phyloP scores from a whole-genome alignment of 495 filamentous ascomycete genomes.

The Filosporella fistucella region DNA sequence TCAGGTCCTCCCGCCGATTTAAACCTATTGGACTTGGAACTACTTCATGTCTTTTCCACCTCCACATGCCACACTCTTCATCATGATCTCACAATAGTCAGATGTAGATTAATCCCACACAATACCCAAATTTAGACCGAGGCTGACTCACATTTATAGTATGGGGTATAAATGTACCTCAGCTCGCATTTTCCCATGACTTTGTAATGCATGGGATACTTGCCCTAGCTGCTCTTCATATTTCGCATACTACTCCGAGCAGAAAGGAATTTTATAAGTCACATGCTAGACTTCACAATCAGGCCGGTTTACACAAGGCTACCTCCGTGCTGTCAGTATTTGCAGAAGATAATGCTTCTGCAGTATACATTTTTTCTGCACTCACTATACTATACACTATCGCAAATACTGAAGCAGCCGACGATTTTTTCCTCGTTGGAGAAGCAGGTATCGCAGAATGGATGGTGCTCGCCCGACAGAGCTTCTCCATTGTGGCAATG shows the following conservation, averaged over 20 bases:
- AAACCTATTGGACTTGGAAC: constrained; percentile 31
- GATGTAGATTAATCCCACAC: too few relatives aligned
- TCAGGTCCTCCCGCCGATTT: too few relatives aligned
- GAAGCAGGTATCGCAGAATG: constrained; percentile 32
- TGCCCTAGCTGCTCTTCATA: constrained; percentile 43
- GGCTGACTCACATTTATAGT: too few relatives aligned
- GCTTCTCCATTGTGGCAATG: constrained; percentile 28
- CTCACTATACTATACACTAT: constrained; percentile 44
- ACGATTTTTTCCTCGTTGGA: constrained; percentile 32
- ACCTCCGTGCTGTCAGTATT: constrained; percentile 39
- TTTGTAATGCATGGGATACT: constrained; percentile 52
- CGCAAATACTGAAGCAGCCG: constrained; percentile 29
- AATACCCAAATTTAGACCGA: too few relatives aligned
- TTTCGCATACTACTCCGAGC: constrained; percentile 36
- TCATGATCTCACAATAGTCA: constrained; percentile 24
- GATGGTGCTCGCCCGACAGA: constrained; percentile 32
- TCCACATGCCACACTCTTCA: constrained; percentile 31
- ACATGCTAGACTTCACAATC: constrained; percentile 43
- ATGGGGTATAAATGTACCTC: constrained; percentile 38
- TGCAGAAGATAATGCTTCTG: constrained; percentile 38
- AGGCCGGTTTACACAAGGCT: constrained; percentile 39
- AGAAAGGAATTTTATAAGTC: constrained; percentile 39
- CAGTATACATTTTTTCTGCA: constrained; percentile 45
- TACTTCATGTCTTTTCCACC: constrained; percentile 36
- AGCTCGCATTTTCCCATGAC: constrained; percentile 41